phyloP scores from a whole-genome alignment of 1,284 basidiomycete genomes.

The Blastosporella zonata region DNA sequence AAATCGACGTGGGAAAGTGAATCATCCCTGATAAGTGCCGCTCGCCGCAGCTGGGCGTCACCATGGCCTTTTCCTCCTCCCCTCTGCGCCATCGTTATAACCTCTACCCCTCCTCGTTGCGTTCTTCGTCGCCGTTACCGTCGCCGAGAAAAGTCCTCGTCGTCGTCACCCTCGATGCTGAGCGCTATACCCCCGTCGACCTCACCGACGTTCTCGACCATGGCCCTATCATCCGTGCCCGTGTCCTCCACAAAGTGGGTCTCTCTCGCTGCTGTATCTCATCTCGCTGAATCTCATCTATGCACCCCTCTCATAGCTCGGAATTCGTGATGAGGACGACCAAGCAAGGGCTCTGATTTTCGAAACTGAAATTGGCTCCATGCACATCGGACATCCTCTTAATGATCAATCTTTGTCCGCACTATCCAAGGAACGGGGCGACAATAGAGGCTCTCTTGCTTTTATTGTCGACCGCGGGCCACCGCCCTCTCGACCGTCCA shows the following conservation, averaged over 20 bases:
- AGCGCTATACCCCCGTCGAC: slow-evolving; percentile 21
- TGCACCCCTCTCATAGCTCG: slow-evolving; percentile 16
- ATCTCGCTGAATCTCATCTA: neutral
- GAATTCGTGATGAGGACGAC: slow-evolving; percentile 16
- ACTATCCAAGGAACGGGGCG: slow-evolving; percentile 19
- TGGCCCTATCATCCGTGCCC: slow-evolving; percentile 18
- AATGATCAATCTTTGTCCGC: slow-evolving; percentile 14
- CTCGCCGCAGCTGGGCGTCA: neutral
- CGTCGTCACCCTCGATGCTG: slow-evolving; percentile 19
- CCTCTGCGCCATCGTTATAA: neutral
- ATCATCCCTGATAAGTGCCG: neutral
- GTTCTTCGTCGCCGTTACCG: slow-evolving; percentile 4
- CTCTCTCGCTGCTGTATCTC: neutral
- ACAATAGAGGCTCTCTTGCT: slow-evolving; percentile 18
- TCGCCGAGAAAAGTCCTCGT: slow-evolving; percentile 13
- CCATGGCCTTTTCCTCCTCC: neutral
- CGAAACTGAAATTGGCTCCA: slow-evolving; percentile 21
- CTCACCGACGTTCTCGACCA: slow-evolving; percentile 19
- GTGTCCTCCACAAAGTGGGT: slow-evolving; percentile 20
- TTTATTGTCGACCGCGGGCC: slow-evolving; percentile 17
- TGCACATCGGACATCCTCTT: slow-evolving; percentile 18
- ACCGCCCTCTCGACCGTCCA: neutral
- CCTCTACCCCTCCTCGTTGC: neutral
- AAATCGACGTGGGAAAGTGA: slow-evolving; percentile 24
- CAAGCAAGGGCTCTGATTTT: slow-evolving; percentile 18